phyloP scores from a whole-genome alignment of 139 green algal species.

The Dunaliella primolecta region DNA sequence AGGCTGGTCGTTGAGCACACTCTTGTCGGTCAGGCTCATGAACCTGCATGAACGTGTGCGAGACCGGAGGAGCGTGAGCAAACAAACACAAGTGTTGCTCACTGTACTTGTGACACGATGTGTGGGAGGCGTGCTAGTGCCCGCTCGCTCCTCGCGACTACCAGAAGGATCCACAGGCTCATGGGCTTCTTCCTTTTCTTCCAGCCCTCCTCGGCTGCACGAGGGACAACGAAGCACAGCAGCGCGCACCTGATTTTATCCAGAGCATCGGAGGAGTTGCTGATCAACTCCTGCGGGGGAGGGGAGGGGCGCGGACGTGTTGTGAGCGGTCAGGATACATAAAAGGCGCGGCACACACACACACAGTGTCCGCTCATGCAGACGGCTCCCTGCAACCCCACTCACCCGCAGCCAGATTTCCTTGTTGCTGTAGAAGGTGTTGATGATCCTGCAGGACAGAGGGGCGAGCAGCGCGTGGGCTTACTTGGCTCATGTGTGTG shows the following conservation, averaged over 20 bases:
- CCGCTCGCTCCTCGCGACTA: too few species aligned
- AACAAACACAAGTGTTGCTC: too few species aligned
- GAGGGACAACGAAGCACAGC: neutral
- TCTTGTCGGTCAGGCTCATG: conserved; percentile 60
- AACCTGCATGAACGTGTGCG: neutral
- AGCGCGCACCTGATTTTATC: conserved; percentile 88
- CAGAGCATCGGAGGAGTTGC: conserved; percentile 91
- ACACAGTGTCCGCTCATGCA: neutral
- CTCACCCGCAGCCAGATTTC: conserved; percentile 85
- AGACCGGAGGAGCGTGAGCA: too few species aligned
- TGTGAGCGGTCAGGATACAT: neutral
- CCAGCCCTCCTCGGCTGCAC: neutral
- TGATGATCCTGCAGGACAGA: too few species aligned
- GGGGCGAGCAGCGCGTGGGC: too few species aligned
- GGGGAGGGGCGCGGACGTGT: too few species aligned
- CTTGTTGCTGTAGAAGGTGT: conserved; percentile 98
- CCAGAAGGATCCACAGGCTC: neutral
- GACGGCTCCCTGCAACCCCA: neutral
- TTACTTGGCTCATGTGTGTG: too few species aligned
- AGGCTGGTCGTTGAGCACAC: conserved; percentile 87
- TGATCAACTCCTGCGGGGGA: conserved; percentile 94
- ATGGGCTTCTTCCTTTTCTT: too few species aligned
- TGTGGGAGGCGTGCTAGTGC: too few species aligned
- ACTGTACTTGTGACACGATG: too few species aligned
- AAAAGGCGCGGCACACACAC: neutral